Base-by-base conservation (phyloP, 1,284 basidiomycete species). In the Apiotrichum veenhuisii region DNA sequence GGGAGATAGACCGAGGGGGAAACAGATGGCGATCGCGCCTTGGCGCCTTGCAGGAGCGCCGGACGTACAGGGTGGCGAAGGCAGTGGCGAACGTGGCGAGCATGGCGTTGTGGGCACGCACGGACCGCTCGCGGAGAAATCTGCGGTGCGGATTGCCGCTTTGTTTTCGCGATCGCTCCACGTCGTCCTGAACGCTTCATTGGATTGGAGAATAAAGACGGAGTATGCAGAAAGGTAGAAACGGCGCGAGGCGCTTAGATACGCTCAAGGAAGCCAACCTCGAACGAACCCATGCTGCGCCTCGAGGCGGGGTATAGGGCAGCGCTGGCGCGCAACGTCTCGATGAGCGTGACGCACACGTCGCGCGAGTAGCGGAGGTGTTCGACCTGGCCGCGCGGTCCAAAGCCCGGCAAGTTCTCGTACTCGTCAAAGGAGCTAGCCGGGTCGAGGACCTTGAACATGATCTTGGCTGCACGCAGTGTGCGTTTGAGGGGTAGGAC, bases 211-310 rank as follows among this genome's bases (percentile, higher is more conserved):
- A 34, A 14, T 8, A 34, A 34, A 8, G 33, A 14, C 9, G 33
- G 33, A 14, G 8, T 8, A 34, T 34, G 14, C 14, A 8, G n/a
- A n/a, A n/a, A n/a, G n/a, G n/a, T n/a, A n/a, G n/a, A n/a, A n/a
- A n/a, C n/a, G n/a, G n/a, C n/a, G n/a, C n/a, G n/a, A 9, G 33
- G 14, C 33, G 18, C 40, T 25, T 48, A 61, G 11, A 58, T 40
- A 9, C 72, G 54, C 55, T 71, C 70, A 23, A 76, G 61, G 53
- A 74, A 74, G 1, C 74, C 74, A 18, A 70, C 58, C n/a, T 69
- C 65, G 44, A 71, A 71, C 12, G 52, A 60, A 23, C 67, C 67
- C 66, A 76, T 67, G 23, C 54, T 58, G 26, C 71, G 59, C 37
- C 65, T 11, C 12, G 55, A 57, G 2, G 53, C 51, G 1, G 74